Evolutionary conservation across 805 yeast genomes (phyloP).

Genomic region (Naumovozyma castellii): DNA sequence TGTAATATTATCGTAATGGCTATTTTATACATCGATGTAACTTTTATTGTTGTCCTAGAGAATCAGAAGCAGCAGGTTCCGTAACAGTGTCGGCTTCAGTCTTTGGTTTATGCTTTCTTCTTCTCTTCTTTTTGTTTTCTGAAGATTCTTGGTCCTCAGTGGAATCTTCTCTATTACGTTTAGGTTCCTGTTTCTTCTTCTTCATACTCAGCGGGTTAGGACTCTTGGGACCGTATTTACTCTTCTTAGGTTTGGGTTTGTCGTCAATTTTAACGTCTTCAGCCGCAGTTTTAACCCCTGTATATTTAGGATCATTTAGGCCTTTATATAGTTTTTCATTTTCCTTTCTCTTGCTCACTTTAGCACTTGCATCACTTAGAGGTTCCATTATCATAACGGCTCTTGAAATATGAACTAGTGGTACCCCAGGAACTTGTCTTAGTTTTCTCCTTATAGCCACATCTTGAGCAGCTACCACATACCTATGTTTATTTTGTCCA

Average conservation of each 20-base stretch:
- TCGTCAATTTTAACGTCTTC: slow-evolving; percentile 32
- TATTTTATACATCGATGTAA: too few relatives aligned
- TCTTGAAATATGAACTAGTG: slow-evolving; percentile 75
- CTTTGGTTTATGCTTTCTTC: slow-evolving; percentile 18
- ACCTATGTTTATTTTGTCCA: slow-evolving; percentile 82
- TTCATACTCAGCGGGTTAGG: slow-evolving; percentile 90
- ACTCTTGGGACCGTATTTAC: slow-evolving; percentile 57
- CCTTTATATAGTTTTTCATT: slow-evolving; percentile 64
- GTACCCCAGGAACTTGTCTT: slow-evolving; percentile 80
- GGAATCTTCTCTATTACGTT: background rate
- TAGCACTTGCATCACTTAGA: slow-evolving; percentile 58
- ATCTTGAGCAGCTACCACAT: slow-evolving; percentile 80
- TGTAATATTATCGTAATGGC: too few relatives aligned
- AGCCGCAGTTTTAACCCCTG: slow-evolving; percentile 34
- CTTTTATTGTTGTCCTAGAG: too few relatives aligned
- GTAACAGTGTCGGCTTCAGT: slow-evolving; percentile 1
- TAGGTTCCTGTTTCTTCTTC: slow-evolving; percentile 40
- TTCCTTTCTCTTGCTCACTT: slow-evolving; percentile 45
- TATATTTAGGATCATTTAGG: slow-evolving; percentile 52
- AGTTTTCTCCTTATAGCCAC: slow-evolving; percentile 56
- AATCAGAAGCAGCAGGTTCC: too few relatives aligned
- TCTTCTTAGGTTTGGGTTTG: slow-evolving; percentile 36
- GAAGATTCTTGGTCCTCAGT: slow-evolving; percentile 1
- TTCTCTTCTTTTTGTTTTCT: slow-evolving; percentile 14
- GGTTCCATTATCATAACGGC: slow-evolving; percentile 97